Base-by-base conservation (phyloP, 73 alveolate genomes). In the Urostyla sp. region DNA sequence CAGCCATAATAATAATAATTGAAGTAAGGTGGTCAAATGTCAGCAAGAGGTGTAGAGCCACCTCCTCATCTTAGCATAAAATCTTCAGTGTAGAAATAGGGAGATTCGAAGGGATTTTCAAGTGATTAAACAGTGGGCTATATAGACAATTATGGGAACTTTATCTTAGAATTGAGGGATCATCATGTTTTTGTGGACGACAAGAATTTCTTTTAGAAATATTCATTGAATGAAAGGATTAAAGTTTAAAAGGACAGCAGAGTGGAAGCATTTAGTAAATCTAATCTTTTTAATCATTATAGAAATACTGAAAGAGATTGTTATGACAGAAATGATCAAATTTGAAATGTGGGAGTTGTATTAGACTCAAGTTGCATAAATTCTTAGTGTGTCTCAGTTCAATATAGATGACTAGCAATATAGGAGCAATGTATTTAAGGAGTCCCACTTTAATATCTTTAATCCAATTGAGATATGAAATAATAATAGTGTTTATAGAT, bases 141-240 rank as follows among this genome's bases (percentile, higher is more conserved):
- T 21, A 18, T 69, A 1, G 83, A 69, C 48, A 13, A 4, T 24
- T 4, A 31, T 5, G 83, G 83, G 3, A 48, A 27, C 15, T 69
- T 27, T 48, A 50, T 5, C 10, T 7, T 69, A 6, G 58, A 69
- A 31, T 15, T 46, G 11, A 31, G 5, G 31, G 83, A 69, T 6
- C 83, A 69, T 49, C 83, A 69, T 69, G 83, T 69, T 6, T 49
- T 24, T 7, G 1, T 69, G 7, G 83, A 69, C 48, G 83, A 69
- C 23, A 44, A 54, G 30, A 69, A 38, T 49, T 69, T 69, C 55
- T 69, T 69, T 34, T 69, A 67, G 6, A 69, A 49, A 34, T 37
- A 37, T 43, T 31, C 49, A 43, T 49, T 32, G 54, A n/a, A 43
- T 1, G 83, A 69, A 15, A 40, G 61, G 27, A n/a, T 20, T 1